Evolutionary conservation across 129 eudicot species (phyloP), one percentile per base, ranked within the genome.

Genomic region (Escallonia rubra): DNA sequence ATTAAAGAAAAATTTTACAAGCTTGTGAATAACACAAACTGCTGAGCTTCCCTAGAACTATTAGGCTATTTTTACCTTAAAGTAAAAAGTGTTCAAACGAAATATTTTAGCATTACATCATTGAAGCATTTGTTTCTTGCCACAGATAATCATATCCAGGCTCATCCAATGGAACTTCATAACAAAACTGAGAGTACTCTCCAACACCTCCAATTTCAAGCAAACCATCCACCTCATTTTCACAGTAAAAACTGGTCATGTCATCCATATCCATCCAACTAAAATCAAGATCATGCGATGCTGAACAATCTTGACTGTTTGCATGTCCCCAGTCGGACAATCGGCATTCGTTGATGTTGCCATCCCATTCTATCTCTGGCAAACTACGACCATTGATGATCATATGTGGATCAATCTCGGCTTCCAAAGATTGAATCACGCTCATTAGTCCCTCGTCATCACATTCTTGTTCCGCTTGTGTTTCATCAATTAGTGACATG

Each of bases 401-500:
- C 41, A 76, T 62, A 42, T 47, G 39, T 41, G 79, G 85, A 6
- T 69, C 75, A 62, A 87, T 84, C 68, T 82, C 89, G 1, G 88
- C 91, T 67, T 88, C 91, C 50, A 88, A 61, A 16, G 96, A 85
- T 34, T 63, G 76, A 5, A 82, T 88, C 8, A 88, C 89, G 6
- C 70, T 82, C 3, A 71, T 59, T 62, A 88, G 68, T 56, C 72
- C 70, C 45, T 88, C 87, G 7, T 82, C 74, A 13, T 85, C 89
- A 65, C 85, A 85, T 13, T 81, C 76, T 4, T 50, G 55, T 10
- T 77, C 85, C 4, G 70, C 66, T 11, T 84, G 86, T 52, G 84
- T 74, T 54, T 84, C 96, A 40, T 88, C 91, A 39, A 88, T 85
- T 39, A 85, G 61, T 0, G 96, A 82, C 89, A 80, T 75, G 68